Conservation (phyloP, 2,329 filamentous ascomycete genomes). For the Xylaria sp. region DNA sequence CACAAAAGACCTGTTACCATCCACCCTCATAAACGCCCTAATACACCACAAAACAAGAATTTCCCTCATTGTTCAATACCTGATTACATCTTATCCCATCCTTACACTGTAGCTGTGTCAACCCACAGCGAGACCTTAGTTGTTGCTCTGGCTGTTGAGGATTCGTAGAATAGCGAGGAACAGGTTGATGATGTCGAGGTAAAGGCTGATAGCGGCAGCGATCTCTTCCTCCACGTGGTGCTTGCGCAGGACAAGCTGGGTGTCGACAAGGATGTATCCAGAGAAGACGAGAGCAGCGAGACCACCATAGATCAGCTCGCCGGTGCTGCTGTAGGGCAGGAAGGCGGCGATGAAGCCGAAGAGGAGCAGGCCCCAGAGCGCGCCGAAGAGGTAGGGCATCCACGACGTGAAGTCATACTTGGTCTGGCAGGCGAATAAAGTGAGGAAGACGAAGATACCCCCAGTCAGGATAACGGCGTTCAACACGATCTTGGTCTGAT, state of each 20-base stretch:
- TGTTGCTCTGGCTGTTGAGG: slow-evolving; percentile 93
- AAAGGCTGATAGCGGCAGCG: slow-evolving; percentile 90
- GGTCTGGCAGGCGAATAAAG: slow-evolving; percentile 91
- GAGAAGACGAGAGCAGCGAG: slow-evolving; percentile 87
- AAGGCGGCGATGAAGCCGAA: slow-evolving; percentile 94
- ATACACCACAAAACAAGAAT: slow-evolving; percentile 3
- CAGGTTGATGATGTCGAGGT: slow-evolving; percentile 95
- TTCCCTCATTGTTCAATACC: neutral
- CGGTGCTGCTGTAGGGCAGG: slow-evolving; percentile 80
- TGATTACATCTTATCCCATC: neutral
- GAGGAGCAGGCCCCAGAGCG: slow-evolving; percentile 85
- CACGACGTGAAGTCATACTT: slow-evolving; percentile 98
- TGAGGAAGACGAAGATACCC: slow-evolving; percentile 79
- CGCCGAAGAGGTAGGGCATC: slow-evolving; percentile 94
- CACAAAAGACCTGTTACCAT: neutral
- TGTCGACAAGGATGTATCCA: slow-evolving; percentile 94
- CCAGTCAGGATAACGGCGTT: slow-evolving; percentile 89
- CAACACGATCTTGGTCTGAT: slow-evolving; percentile 81
- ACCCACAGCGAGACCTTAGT: slow-evolving; percentile 58
- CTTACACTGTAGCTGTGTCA: neutral
- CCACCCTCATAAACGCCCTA: neutral
- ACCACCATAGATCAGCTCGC: slow-evolving; percentile 85
- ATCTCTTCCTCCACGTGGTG: slow-evolving; percentile 99
- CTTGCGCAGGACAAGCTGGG: slow-evolving; percentile 91
- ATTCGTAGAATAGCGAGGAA: slow-evolving; percentile 96